These are phyloP conservation scores for Pulveroboletus frians DNA, from an alignment of 768 basidiomycete species.

Conservation along the genomic window DNA sequence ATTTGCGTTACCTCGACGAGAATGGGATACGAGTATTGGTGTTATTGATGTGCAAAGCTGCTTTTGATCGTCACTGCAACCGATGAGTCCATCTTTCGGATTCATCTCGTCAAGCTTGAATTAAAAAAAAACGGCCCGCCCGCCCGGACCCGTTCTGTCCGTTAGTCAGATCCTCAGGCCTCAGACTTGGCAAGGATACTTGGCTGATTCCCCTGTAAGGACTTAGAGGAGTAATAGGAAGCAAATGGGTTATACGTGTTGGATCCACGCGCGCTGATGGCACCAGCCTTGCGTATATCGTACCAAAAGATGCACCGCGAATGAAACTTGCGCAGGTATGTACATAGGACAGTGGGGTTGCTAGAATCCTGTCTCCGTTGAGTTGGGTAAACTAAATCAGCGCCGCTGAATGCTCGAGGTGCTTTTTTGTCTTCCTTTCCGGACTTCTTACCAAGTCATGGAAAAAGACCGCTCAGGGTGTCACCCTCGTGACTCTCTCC, in stretches of 20 bases:
- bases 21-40: no score
- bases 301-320: background rate
- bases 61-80: no score
- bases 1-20: no score
- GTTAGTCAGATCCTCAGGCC: no score
- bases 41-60: no score
- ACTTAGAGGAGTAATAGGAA: background rate
- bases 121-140: no score
- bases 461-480: background rate
- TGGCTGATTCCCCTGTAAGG: background rate
- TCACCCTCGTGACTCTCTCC: background rate
- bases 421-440: slow-evolving; percentile 5
- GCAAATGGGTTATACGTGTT: background rate
- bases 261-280: background rate
- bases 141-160: no score
- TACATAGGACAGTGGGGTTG: slow-evolving; percentile 3
- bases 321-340: slow-evolving; percentile 4
- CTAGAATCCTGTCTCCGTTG: background rate
- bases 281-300: background rate
- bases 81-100: no score
- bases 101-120: no score
- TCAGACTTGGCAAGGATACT: no score
- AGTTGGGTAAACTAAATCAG: background rate
- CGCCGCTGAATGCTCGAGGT: background rate
- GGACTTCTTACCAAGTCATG: slow-evolving; percentile 1